Evolutionary conservation across 163 green algal genomes (phyloP).

Genomic region (Smithsoniella earleae): DNA sequence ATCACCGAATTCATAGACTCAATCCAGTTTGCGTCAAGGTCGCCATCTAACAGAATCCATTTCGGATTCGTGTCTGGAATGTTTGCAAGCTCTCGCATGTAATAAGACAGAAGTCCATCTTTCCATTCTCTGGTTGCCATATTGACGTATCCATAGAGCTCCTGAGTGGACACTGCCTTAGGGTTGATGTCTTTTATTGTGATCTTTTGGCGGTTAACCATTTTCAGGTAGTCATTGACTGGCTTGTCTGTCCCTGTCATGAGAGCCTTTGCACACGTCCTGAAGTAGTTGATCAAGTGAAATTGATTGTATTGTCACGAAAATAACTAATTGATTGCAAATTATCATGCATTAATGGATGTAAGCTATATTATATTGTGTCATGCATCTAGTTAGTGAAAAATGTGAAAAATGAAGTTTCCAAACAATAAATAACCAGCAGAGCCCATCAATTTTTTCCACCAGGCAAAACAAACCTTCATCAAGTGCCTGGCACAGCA

Average conservation of each 20-base stretch:
- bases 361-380: too few species aligned
- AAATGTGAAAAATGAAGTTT: too few species aligned
- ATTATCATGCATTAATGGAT: too few species aligned
- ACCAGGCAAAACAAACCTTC: too few species aligned
- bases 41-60: constrained; percentile 73
- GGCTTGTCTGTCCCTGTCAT: constrained; percentile 50
- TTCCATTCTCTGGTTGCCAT: constrained; percentile 78
- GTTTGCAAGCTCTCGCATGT: constrained; percentile 75
- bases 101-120: constrained; percentile 69
- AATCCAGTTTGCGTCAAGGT: constrained; percentile 76
- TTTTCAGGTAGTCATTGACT: constrained; percentile 76
- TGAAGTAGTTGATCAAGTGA: too few species aligned
- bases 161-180: constrained; percentile 67
- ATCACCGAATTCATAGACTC: constrained; percentile 67
- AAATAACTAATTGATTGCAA: too few species aligned
- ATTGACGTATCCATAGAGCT: constrained; percentile 80
- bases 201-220: constrained; percentile 70
- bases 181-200: constrained; percentile 69
- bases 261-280: constrained; percentile 53
- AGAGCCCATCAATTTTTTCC: too few species aligned
- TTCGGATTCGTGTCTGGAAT: constrained; percentile 70
- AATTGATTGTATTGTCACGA: too few species aligned
- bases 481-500: too few species aligned
- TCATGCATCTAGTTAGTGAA: too few species aligned
- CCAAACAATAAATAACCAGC: too few species aligned